Base-by-base conservation (phyloP, 306 rosid species). In the Inga laurina region DNA sequence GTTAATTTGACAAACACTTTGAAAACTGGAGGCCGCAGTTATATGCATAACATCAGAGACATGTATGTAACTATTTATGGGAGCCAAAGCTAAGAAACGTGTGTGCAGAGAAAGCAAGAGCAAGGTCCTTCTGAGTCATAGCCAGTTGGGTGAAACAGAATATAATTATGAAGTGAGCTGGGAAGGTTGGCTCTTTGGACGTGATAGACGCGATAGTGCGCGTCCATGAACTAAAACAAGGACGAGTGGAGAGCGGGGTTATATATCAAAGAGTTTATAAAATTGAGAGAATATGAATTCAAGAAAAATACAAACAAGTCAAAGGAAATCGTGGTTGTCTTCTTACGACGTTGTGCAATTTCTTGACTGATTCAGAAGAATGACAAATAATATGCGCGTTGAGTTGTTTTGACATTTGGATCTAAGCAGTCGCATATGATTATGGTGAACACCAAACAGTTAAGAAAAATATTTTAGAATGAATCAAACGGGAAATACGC, bases 241-340 rank as follows among this genome's bases (percentile, higher is more conserved):
- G 75, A 71, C 21, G 7, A 49, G 35, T 5, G 75, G 44, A 7
- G 30, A 2, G 11, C 12, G 49, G 30, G n/a, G 5, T 12, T 71
- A 43, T 44, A 22, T 22, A n/a, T 19, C 14, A 43, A 4, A 43
- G 5, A 11, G 51, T n/a, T 35, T 44, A 22, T 5, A 43, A 52
- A 41, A 11, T 19, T 39, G 21, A 70, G 43, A 69, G n/a, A 70
- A 70, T 41, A 11, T 22, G 54, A n/a, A 71, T 44, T 71, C 16
- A 11, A n/a, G 75, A 43, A 12, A 44, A 44, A 44, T 11, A 43
- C 3, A n/a, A 43, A 22, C 32, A 71, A 71, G 75, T 71, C 56
- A 71, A 71, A 44, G 56, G 56, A 71, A 22, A 71, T 44, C 56
- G 75, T 71, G 37, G 75, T 15, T 71, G 75, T 71, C 56, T 71